These are phyloP conservation scores for Dendrobium officinale DNA, from an alignment of 106 monocot species.

Conservation along the genomic window DNA sequence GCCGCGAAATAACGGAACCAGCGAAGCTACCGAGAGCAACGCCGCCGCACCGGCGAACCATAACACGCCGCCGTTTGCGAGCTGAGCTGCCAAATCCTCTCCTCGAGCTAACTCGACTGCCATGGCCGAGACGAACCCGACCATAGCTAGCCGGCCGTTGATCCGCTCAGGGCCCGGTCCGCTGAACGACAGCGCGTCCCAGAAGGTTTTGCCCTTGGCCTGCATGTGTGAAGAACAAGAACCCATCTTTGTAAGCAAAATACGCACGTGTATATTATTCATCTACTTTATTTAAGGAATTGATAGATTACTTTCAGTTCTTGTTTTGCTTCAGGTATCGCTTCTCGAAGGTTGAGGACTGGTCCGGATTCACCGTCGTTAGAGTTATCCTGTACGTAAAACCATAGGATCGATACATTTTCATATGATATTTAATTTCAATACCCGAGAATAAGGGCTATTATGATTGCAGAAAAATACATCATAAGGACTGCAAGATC, in stretches of 20 bases:
- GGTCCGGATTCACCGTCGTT: not conserved
- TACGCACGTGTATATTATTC: too few species aligned
- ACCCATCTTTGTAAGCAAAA: not conserved
- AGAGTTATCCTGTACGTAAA: not conserved
- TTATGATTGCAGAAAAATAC: not conserved
- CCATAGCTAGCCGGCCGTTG: conserved; percentile 73
- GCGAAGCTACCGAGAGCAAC: conserved; percentile 47
- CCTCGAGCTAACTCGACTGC: conserved; percentile 51
- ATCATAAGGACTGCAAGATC: not conserved
- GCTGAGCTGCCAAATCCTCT: conserved; percentile 36
- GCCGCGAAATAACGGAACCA: conserved; percentile 62
- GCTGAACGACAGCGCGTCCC: conserved; percentile 51
- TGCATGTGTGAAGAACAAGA: not conserved
- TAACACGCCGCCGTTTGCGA: conserved; percentile 37
- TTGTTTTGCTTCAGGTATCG: too few species aligned
- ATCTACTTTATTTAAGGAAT: too few species aligned
- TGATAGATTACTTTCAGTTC: too few species aligned
- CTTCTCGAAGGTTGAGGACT: too few species aligned
- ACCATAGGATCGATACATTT: not conserved
- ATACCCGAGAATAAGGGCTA: too few species aligned
- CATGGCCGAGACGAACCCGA: conserved; percentile 63
- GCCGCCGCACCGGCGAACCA: conserved; percentile 36
- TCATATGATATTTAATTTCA: too few species aligned
- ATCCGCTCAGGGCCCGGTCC: conserved; percentile 76
- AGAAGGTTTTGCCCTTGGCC: conserved; percentile 51